These are phyloP conservation scores for Xylaria castorea DNA, from an alignment of 495 filamentous ascomycete genomes.

Conservation along the genomic window DNA sequence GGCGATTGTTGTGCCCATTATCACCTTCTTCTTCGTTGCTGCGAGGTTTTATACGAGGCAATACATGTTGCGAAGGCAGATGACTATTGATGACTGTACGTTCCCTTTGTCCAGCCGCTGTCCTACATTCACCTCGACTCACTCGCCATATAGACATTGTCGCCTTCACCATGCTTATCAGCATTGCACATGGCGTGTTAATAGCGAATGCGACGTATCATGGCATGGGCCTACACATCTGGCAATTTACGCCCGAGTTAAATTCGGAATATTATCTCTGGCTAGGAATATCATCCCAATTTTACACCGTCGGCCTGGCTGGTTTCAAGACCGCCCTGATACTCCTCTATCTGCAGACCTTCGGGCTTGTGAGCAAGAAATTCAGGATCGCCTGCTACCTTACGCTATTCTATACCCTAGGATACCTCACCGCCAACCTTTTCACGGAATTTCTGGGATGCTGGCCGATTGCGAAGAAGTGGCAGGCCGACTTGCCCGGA, in stretches of 20 bases:
- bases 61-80: constrained; percentile 31
- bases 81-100: constrained; percentile 40
- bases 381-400: constrained; percentile 49
- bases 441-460: constrained; percentile 50
- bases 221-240: constrained; percentile 44
- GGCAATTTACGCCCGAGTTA: constrained; percentile 42
- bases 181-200: constrained; percentile 37
- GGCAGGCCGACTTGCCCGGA: constrained; percentile 41
- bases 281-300: constrained; percentile 46
- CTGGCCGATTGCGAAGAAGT: constrained; percentile 47
- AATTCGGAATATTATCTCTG: constrained; percentile 46
- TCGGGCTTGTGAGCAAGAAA: constrained; percentile 40
- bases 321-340: constrained; percentile 51
- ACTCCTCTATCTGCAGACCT: constrained; percentile 49
- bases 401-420: constrained; percentile 49
- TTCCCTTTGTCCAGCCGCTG: not conserved
- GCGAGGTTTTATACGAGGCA: constrained; percentile 40
- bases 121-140: not conserved
- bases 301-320: constrained; percentile 46
- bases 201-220: constrained; percentile 41
- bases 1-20: constrained; percentile 40
- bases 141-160: constrained; percentile 35
- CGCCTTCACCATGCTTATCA: constrained; percentile 37
- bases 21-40: constrained; percentile 40
- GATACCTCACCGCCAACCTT: constrained; percentile 50